phyloP scores from a whole-genome alignment of 139 green algal genomes.

The Chlorella sp. region DNA sequence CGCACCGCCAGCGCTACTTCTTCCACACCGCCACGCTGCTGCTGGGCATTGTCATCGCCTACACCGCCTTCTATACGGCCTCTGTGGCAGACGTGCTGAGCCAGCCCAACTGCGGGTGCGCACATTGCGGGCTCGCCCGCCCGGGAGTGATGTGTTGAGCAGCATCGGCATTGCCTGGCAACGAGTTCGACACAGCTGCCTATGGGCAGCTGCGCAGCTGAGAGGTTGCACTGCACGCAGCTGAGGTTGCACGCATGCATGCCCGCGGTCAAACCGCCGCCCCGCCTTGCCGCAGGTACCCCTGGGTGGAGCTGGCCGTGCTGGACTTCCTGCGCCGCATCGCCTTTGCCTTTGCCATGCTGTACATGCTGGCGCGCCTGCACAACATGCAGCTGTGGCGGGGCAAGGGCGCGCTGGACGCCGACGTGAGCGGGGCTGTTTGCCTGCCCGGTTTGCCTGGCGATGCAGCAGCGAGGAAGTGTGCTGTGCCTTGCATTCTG shows the following conservation, averaged over 20 bases:
- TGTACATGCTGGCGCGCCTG: neutral
- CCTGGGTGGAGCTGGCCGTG: neutral
- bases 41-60: neutral
- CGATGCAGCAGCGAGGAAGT: too few species aligned
- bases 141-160: too few species aligned
- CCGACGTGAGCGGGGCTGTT: neutral
- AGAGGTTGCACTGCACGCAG: too few species aligned
- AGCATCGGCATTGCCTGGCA: too few species aligned
- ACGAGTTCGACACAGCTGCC: too few species aligned
- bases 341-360: neutral
- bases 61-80: neutral
- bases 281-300: neutral
- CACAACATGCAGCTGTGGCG: conserved; percentile 13
- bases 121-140: too few species aligned
- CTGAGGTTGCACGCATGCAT: too few species aligned
- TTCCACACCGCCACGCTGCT: neutral
- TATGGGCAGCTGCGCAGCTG: too few species aligned
- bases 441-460: too few species aligned
- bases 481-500: too few species aligned
- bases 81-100: neutral
- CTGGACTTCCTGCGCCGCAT: neutral
- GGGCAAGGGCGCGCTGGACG: neutral
- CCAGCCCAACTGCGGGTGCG: neutral
- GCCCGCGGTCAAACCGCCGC: too few species aligned
- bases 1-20: neutral